These are phyloP conservation scores for Naganishia sp. DNA, from an alignment of 1,284 basidiomycete genomes.

Conservation along the genomic window DNA sequence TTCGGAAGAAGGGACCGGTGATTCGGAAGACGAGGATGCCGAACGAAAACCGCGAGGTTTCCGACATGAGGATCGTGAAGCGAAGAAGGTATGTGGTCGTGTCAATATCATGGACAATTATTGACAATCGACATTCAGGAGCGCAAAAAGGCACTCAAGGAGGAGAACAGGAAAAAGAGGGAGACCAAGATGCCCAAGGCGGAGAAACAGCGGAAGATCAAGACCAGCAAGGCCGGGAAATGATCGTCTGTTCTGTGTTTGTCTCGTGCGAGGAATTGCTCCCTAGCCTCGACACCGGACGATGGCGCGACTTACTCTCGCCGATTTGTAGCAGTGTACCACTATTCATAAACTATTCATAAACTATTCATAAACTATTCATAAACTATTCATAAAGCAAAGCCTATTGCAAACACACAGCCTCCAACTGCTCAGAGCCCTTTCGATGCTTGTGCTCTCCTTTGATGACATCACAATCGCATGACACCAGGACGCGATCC, in stretches of 20 bases:
- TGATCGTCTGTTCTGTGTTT: background rate
- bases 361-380: too few relatives aligned
- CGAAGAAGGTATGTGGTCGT: constrained; percentile 69
- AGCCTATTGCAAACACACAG: too few relatives aligned
- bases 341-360: too few relatives aligned
- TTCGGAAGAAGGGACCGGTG: constrained; percentile 51
- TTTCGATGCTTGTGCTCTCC: too few relatives aligned
- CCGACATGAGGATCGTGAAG: constrained; percentile 85
- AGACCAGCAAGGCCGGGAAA: constrained; percentile 51
- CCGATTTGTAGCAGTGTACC: too few relatives aligned
- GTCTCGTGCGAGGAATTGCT: too few relatives aligned
- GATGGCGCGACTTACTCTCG: too few relatives aligned
- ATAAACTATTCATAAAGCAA: too few relatives aligned
- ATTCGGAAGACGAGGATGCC: constrained; percentile 53
- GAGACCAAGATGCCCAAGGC: constrained; percentile 91
- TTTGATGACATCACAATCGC: too few relatives aligned
- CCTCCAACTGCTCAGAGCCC: too few relatives aligned
- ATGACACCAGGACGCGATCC: too few relatives aligned
- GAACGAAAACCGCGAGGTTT: constrained; percentile 74
- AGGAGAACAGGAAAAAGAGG: constrained; percentile 79
- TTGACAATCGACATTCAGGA: constrained; percentile 57
- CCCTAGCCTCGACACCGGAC: too few relatives aligned
- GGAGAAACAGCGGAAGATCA: constrained; percentile 83
- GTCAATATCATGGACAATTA: background rate
- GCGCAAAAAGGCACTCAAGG: constrained; percentile 83